These are phyloP conservation scores for Solanum chacoense DNA, from an alignment of 305 asterid genomes.

Conservation along the genomic window DNA sequence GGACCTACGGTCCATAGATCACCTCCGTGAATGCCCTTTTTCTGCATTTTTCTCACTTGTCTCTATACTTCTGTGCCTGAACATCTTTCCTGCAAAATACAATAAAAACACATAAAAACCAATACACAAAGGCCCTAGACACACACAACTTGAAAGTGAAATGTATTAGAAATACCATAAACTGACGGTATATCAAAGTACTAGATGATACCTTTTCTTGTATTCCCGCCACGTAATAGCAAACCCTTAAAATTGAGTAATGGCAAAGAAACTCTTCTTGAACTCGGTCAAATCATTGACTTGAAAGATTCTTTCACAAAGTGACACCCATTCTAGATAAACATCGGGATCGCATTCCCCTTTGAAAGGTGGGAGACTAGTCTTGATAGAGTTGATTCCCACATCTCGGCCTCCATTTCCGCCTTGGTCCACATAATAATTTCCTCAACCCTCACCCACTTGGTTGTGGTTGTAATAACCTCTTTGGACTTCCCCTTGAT, in stretches of 20 bases:
- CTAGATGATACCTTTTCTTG: background rate
- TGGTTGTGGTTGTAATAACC: background rate
- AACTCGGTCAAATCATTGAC: background rate
- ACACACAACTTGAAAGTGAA: too few species aligned
- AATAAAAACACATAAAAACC: too few species aligned
- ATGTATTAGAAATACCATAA: too few species aligned
- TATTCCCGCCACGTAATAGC: background rate
- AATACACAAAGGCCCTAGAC: too few species aligned
- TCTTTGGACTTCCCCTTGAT: background rate
- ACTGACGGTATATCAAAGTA: background rate
- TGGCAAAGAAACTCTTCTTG: background rate
- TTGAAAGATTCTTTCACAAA: background rate
- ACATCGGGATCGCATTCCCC: background rate
- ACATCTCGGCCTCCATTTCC: background rate
- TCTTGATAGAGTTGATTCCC: background rate
- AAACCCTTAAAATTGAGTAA: background rate
- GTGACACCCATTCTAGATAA: background rate
- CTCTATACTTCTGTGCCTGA: too few species aligned
- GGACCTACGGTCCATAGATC: too few species aligned
- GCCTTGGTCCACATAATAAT: background rate
- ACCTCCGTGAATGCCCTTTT: too few species aligned
- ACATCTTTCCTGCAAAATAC: too few species aligned
- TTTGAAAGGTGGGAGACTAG: background rate
- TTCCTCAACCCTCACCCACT: background rate
- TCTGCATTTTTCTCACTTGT: too few species aligned